A percentile compares a stretch with the other conserved stretches of the same genome.
Evolutionary conservation across 1,284 basidiomycete genomes (phyloP).

Genomic region (Entoloma clypeatum): DNA sequence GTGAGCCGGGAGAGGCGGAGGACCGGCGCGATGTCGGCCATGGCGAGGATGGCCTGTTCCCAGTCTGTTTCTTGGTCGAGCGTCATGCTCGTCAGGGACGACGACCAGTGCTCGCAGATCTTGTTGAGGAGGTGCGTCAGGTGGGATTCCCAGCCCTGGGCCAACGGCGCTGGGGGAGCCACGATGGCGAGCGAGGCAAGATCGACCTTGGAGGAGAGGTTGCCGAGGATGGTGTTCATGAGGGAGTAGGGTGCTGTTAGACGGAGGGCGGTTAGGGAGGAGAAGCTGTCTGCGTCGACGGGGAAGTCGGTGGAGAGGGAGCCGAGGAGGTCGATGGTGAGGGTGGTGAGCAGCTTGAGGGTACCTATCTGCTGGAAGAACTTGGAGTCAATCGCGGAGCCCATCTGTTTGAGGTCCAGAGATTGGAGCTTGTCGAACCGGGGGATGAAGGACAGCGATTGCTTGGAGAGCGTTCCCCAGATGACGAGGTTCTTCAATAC

Average conservation of each 20-base stretch:
- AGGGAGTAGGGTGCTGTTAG: conserved; percentile 4
- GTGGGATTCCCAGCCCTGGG: conserved; percentile 6
- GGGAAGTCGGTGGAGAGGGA: conserved; percentile 3
- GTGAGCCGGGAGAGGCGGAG: conserved; percentile 6
- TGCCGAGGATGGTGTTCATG: conserved; percentile 1
- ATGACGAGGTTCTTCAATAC: conserved; percentile 5
- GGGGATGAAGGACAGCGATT: conserved; percentile 4
- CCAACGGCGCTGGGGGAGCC: conserved; percentile 1
- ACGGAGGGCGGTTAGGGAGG: conserved; percentile 1
- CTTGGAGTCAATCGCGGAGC: conserved; percentile 5
- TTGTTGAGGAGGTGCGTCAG: conserved; percentile 4
- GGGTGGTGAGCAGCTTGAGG: conserved; percentile 2
- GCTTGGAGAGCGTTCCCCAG: conserved; percentile 4
- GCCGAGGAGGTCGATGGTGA: conserved; percentile 8
- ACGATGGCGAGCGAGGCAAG: conserved; percentile 4
- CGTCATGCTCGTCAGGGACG: conserved; percentile 1
- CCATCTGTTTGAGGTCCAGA: conserved; percentile 7
- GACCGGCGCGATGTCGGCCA: conserved; percentile 2
- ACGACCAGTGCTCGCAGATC: conserved; percentile 3
- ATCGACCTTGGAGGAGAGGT: background rate
- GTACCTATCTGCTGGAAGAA: conserved; percentile 4
- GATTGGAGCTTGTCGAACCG: conserved; percentile 7
- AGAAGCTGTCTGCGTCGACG: conserved; percentile 4
- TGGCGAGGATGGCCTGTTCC: conserved; percentile 1
- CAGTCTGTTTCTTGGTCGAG: conserved; percentile 9